Base-by-base conservation (phyloP, 306 rosid species). In the Vigna trinervia region DNA sequence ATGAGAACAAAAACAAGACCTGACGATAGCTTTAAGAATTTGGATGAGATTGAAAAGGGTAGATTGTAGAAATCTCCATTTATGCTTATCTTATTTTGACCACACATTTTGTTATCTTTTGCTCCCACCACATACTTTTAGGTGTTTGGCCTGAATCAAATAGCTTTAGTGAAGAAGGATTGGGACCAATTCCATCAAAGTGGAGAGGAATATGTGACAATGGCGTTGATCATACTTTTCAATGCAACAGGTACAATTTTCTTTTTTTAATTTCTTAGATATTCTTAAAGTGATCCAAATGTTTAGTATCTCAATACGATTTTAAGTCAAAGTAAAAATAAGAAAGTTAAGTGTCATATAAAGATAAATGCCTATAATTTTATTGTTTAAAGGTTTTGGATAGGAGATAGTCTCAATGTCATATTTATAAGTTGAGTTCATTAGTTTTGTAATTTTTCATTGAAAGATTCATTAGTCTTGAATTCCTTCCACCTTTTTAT, bases 111-210 rank as follows among this genome's bases (percentile, higher is more conserved):
- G 3, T 23, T 78, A 17, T 58, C 80, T 81, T 80, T 80, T 61
- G 68, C 20, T 60, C n/a, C 58, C 48, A 64, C 77, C 11, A 15
- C 58, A 11, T 54, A 3, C 17, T 6, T 66, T 4, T 72, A 90
- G 97, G 97, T 1, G 96, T 84, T 59, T 90, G 97, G 97, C 91
- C 96, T 45, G 89, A 90, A 85, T 93, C 97, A 2, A 84, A 87
- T 78, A 90, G 97, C 84, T 93, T 93, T 80, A 79, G 82, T 69
- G 93, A 88, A 14, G 80, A 85, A 47, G 81, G 83, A 58, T 85
- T 87, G 77, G 97, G 96, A 90, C 92, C 94, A 80, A 79, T 90
- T 86, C 97, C 96, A 53, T 65, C 94, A 1, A 89, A 81, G 84
- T 93, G 97, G 97, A 89, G 80, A 86, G 97, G 97, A 77, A 85